These are phyloP conservation scores for Kluyveromyces sp. DNA, from an alignment of 1,139 yeast species.

Conservation along the genomic window DNA sequence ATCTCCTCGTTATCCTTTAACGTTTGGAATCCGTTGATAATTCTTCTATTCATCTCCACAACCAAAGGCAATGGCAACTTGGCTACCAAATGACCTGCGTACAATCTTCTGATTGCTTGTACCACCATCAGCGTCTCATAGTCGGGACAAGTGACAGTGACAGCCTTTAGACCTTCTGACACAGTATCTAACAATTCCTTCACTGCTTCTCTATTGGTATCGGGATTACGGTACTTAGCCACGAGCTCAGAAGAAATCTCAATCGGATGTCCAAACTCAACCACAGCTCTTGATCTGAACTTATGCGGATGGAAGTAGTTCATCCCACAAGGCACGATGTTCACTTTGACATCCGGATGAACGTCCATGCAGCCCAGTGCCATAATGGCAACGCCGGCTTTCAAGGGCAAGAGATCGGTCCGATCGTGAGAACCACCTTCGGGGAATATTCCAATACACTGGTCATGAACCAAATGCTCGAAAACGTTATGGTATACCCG, in stretches of 20 bases:
- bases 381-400: conserved; percentile 98
- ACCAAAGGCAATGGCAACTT: conserved; percentile 73
- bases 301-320: conserved; percentile 94
- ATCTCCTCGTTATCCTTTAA: conserved; percentile 69
- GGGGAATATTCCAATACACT: conserved; percentile 92
- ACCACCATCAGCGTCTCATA: conserved; percentile 87
- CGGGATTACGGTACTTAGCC: conserved; percentile 54
- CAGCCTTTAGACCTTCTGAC: conserved; percentile 73
- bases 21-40: conserved; percentile 70
- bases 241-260: conserved; percentile 60
- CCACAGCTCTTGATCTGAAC: conserved; percentile 88
- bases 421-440: conserved; percentile 98
- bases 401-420: conserved; percentile 80
- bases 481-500: conserved; percentile 77
- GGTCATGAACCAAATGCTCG: conserved; percentile 68
- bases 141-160: conserved; percentile 87
- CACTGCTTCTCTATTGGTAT: conserved; percentile 66
- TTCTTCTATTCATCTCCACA: conserved; percentile 82
- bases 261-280: conserved; percentile 90
- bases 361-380: conserved; percentile 85
- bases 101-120: conserved; percentile 88
- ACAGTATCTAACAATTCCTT: conserved; percentile 61
- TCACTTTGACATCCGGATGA: conserved; percentile 64
- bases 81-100: conserved; percentile 64
- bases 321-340: conserved; percentile 94